Conservation (phyloP, 345 rosid species). For the Hibiscus mutabilis region DNA sequence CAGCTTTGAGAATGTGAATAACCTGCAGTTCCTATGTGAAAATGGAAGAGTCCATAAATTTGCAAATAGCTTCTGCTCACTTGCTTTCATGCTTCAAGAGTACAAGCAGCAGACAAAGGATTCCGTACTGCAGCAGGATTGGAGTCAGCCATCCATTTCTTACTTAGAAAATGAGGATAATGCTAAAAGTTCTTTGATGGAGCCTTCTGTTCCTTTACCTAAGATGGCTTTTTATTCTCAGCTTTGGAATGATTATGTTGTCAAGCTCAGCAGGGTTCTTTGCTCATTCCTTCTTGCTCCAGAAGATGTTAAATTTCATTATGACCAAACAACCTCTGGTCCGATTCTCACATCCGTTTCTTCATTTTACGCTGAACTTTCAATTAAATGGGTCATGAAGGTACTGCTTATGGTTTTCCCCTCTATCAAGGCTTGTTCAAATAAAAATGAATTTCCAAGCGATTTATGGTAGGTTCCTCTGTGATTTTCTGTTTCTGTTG, state of each 20-base stretch:
- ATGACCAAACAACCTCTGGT: slow-evolving; percentile 24
- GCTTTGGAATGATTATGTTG: slow-evolving; percentile 46
- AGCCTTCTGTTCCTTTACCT: slow-evolving; percentile 21
- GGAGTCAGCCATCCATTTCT: slow-evolving; percentile 17
- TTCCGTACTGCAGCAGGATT: slow-evolving; percentile 21
- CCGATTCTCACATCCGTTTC: slow-evolving; percentile 34
- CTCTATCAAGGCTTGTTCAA: slow-evolving; percentile 56
- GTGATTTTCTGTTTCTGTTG: not conserved
- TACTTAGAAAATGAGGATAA: slow-evolving; percentile 18
- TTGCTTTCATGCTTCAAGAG: slow-evolving; percentile 56
- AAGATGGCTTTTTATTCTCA: slow-evolving; percentile 30
- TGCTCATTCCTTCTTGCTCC: slow-evolving; percentile 52
- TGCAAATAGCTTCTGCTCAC: slow-evolving; percentile 72
- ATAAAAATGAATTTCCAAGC: slow-evolving; percentile 46
- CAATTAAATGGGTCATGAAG: slow-evolving; percentile 62
- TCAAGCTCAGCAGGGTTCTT: slow-evolving; percentile 44
- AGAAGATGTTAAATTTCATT: slow-evolving; percentile 31
- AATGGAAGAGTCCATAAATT: slow-evolving; percentile 71
- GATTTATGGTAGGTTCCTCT: slow-evolving; percentile 38
- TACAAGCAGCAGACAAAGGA: slow-evolving; percentile 33
- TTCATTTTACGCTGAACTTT: slow-evolving; percentile 51
- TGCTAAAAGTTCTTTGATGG: slow-evolving; percentile 17
- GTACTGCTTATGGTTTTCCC: slow-evolving; percentile 57
- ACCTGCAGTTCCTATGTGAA: slow-evolving; percentile 66
- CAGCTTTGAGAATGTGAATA: slow-evolving; percentile 63